phyloP scores from a whole-genome alignment of 768 basidiomycete genomes.

The Hygrophoropsis aurantiaca region DNA sequence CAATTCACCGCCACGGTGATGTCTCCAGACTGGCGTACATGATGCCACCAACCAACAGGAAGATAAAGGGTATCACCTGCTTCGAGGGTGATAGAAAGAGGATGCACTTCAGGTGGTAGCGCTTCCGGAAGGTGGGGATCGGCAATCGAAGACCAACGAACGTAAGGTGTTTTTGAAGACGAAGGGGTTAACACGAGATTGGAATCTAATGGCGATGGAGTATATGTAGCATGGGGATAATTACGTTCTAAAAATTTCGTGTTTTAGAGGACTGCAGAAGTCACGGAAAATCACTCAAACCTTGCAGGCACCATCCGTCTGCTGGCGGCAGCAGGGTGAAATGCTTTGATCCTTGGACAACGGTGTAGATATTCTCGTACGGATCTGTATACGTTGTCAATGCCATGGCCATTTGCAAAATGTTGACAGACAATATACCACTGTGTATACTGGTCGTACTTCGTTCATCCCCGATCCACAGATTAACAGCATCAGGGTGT shows the following conservation, averaged over 20 bases:
- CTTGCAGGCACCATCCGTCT: slow-evolving; percentile 82
- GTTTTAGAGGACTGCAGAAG: neutral
- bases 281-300: slow-evolving; percentile 40
- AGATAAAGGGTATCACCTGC: slow-evolving; percentile 85
- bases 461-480: slow-evolving; percentile 83
- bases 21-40: slow-evolving; percentile 70
- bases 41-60: slow-evolving; percentile 95
- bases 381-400: slow-evolving; percentile 51
- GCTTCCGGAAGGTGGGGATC: slow-evolving; percentile 52
- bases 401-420: slow-evolving; percentile 2
- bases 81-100: slow-evolving; percentile 62
- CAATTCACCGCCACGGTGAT: slow-evolving; percentile 77
- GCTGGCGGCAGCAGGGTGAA: slow-evolving; percentile 87
- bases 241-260: slow-evolving; percentile 43
- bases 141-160: slow-evolving; percentile 82
- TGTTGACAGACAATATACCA: slow-evolving; percentile 43
- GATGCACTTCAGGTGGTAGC: slow-evolving; percentile 54
- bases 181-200: slow-evolving; percentile 33
- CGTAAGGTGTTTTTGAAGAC: slow-evolving; percentile 32
- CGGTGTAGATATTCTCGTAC: slow-evolving; percentile 92
- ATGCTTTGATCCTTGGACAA: slow-evolving; percentile 79
- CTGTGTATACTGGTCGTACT: slow-evolving; percentile 87
- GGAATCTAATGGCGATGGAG: slow-evolving; percentile 29
- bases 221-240: slow-evolving; percentile 70
- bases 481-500: slow-evolving; percentile 84